Conservation (phyloP, 2,329 filamentous ascomycete species). For the Pseudogymnoascus sp. region DNA sequence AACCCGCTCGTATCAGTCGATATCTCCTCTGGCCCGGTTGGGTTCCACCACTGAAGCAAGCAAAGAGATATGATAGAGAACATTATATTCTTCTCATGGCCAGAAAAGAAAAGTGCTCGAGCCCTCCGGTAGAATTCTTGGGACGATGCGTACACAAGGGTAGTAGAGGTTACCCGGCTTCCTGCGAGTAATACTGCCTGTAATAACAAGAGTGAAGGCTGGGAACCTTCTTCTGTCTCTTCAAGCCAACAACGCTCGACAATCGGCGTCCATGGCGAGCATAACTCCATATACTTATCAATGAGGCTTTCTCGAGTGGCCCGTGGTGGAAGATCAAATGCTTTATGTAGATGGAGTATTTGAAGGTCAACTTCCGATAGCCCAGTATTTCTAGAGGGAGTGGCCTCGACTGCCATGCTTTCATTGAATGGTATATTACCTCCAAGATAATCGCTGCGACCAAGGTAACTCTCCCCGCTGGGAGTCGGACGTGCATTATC, state of each 20-base stretch:
- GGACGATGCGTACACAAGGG: conserved; percentile 20
- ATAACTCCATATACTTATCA: conserved; percentile 18
- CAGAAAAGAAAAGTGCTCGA: conserved; percentile 28
- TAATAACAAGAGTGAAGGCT: conserved; percentile 26
- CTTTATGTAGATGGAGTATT: conserved; percentile 4
- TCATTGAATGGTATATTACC: conserved; percentile 8
- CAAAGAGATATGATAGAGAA: conserved; percentile 26
- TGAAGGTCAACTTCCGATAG: conserved; percentile 4
- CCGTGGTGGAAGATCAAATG: conserved; percentile 12
- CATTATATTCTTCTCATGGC: conserved; percentile 28
- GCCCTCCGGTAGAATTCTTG: conserved; percentile 29
- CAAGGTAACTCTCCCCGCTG: conserved; percentile 1
- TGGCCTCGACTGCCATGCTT: not conserved
- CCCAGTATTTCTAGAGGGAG: not conserved
- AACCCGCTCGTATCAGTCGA: conserved; percentile 37
- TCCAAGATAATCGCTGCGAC: conserved; percentile 6
- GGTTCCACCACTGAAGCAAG: conserved; percentile 30
- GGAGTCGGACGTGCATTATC: not conserved
- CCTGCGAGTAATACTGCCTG: conserved; percentile 36
- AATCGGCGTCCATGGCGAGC: conserved; percentile 21
- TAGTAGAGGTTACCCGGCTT: conserved; percentile 31
- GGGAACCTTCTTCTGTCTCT: conserved; percentile 19
- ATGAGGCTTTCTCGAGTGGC: conserved; percentile 14
- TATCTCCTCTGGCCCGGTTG: conserved; percentile 27
- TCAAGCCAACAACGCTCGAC: conserved; percentile 23